Percentiles rank a stretch among this genome's conserved stretches.
phyloP scores from a whole-genome alignment of 805 yeast genomes.

The Metschnikowia continentalis region DNA sequence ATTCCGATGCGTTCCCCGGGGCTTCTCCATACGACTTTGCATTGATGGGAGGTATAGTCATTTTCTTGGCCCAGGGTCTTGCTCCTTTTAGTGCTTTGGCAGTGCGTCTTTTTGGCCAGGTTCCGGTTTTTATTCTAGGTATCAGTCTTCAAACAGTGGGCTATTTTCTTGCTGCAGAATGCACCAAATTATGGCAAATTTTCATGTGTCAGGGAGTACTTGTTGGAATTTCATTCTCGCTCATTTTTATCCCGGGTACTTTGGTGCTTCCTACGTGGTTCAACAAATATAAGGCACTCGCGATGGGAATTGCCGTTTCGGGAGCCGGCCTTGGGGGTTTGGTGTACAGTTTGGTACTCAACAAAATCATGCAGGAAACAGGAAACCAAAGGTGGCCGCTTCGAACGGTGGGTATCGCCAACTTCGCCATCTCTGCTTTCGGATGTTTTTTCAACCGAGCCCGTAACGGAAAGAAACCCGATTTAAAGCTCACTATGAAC shows the following conservation, averaged over 20 bases:
- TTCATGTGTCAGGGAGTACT: slow-evolving; percentile 66
- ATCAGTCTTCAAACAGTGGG: slow-evolving; percentile 49
- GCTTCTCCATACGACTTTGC: slow-evolving; percentile 59
- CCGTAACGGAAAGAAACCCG: slow-evolving; percentile 31
- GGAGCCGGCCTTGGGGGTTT: slow-evolving; percentile 55
- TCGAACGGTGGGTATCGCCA: slow-evolving; percentile 35
- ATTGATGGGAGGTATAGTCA: slow-evolving; percentile 62
- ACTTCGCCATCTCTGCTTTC: slow-evolving; percentile 28
- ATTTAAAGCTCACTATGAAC: slow-evolving; percentile 22
- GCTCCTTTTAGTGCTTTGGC: slow-evolving; percentile 46
- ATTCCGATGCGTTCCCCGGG: slow-evolving; percentile 43
- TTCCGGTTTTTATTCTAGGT: slow-evolving; percentile 47
- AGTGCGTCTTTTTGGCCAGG: slow-evolving; percentile 49
- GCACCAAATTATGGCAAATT: slow-evolving; percentile 60
- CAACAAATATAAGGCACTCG: slow-evolving; percentile 53
- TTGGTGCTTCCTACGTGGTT: slow-evolving; percentile 70
- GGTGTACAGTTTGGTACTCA: slow-evolving; percentile 41
- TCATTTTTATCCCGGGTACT: slow-evolving; percentile 56
- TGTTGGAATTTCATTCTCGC: slow-evolving; percentile 51
- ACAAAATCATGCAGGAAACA: slow-evolving; percentile 33
- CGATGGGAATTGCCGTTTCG: slow-evolving; percentile 45
- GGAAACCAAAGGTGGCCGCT: slow-evolving; percentile 45
- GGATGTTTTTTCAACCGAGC: slow-evolving; percentile 44
- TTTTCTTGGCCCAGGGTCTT: slow-evolving; percentile 53
- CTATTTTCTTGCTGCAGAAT: slow-evolving; percentile 54